phyloP scores from a whole-genome alignment of 2,329 filamentous ascomycete genomes.

The Aspergillus latus region DNA sequence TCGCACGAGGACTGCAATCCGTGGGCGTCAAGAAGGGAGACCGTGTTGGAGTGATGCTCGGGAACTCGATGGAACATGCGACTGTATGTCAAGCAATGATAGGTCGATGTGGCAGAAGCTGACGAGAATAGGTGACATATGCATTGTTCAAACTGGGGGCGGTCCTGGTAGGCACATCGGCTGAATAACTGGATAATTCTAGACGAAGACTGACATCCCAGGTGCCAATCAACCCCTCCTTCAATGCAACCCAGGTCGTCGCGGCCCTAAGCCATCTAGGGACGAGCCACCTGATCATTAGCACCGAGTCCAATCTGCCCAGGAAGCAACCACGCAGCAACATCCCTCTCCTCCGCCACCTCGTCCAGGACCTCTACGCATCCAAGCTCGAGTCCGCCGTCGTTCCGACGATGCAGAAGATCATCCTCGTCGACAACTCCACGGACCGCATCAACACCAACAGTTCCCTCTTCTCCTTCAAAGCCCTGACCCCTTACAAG shows the following conservation, averaged over 20 bases:
- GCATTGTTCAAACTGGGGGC: constrained; percentile 93
- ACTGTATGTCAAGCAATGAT: constrained; percentile 53
- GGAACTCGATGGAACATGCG: constrained; percentile 81
- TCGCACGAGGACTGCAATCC: constrained; percentile 68
- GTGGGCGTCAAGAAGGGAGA: constrained; percentile 78
- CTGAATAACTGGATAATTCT: not conserved
- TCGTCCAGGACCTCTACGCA: constrained; percentile 51
- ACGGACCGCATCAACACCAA: constrained; percentile 50
- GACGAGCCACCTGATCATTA: constrained; percentile 73
- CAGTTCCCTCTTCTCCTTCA: constrained; percentile 32
- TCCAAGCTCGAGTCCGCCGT: constrained; percentile 52
- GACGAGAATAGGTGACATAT: constrained; percentile 60
- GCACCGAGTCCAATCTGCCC: constrained; percentile 82
- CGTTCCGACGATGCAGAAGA: constrained; percentile 67
- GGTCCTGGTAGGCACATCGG: constrained; percentile 60
- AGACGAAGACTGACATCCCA: constrained; percentile 24
- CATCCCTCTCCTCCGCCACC: constrained; percentile 55
- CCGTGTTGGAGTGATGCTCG: constrained; percentile 80
- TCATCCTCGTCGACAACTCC: constrained; percentile 81
- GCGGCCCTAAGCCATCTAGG: constrained; percentile 75
- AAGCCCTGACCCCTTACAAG: constrained; percentile 49
- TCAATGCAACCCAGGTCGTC: constrained; percentile 75
- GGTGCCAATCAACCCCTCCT: constrained; percentile 89
- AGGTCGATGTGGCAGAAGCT: constrained; percentile 10
- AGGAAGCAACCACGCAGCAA: constrained; percentile 62